Evolutionary conservation across 2,329 filamentous ascomycete species (phyloP), one percentile per base, ranked within the genome.

Genomic region (Stachybotrys chlorohalonatus): DNA sequence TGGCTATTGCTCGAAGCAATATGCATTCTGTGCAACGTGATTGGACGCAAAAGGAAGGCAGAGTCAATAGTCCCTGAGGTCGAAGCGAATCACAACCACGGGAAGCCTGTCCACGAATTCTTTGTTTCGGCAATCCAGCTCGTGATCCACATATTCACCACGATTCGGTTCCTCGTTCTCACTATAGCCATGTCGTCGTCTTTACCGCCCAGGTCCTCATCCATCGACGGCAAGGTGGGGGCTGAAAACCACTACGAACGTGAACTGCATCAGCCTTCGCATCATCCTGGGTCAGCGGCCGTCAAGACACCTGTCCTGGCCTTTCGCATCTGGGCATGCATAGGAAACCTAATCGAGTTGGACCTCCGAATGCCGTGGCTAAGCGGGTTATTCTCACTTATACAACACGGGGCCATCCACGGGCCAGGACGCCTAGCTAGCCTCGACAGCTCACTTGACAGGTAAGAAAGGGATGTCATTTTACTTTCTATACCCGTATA

Each of bases 341-440:
- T 86, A 55, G 85, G 84, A 58, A 85, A 83, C 68, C 71, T 95
- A 58, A 73, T 91, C 62, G 85, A 91, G 75, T 72, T 96, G 66
- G 79, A 86, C 61, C 71, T 76, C 60, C 88, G 90, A 70, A 95
- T 96, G 90, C 93, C 93, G 59, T 97, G 93, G 93, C 80, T 96
- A 55, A 80, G 79, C 66, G 90, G 90, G 66, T 75, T 82, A 62
- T 69, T 94, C 57, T 87, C 88, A 55, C 81, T 96, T 70, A 69
- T 87, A 61, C 90, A 94, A 72, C 86, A 88, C 77, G 78, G 84
- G 61, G 79, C 85, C 64, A 73, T 93, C 65, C 76, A 78, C 64
- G 90, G 91, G 30, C 89, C 89, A 60, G 89, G 90, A 64, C 81
- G 74, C 72, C 71, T 95, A 60, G 90, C 88, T 67, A 80, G 81